Evolutionary conservation across 176 grass and related monocot genomes (phyloP).

Genomic region (Eleusine coracana): DNA sequence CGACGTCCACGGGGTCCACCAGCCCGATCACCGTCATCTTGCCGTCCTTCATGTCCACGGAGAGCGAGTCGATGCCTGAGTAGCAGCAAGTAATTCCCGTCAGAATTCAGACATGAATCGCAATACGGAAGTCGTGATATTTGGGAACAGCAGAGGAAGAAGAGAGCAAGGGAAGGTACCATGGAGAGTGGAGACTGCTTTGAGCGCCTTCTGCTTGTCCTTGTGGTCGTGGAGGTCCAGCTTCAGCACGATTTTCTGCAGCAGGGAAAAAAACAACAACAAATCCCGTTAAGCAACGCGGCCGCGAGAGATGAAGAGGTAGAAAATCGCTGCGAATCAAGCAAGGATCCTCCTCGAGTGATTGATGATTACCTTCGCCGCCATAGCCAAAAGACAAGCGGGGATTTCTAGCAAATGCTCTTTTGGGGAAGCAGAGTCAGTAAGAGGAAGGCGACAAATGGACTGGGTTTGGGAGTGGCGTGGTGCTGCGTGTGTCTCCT

Average conservation of each 20-base stretch:
- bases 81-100: background rate
- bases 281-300: background rate
- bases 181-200: conserved; percentile 53
- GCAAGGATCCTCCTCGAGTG: background rate
- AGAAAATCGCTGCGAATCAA: background rate
- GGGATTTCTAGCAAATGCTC: background rate
- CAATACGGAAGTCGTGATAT: too few relatives aligned
- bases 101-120: background rate
- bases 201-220: conserved; percentile 83
- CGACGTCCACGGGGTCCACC: conserved; percentile 63
- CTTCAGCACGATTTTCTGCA: conserved; percentile 76
- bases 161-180: conserved; percentile 22
- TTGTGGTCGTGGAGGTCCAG: conserved; percentile 75
- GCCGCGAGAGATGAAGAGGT: background rate
- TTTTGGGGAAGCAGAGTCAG: background rate
- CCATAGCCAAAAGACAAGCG: background rate
- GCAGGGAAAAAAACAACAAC: background rate
- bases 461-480: background rate
- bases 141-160: background rate
- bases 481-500: background rate
- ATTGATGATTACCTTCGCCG: background rate
- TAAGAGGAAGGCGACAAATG: background rate
- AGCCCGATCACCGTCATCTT: conserved; percentile 74
- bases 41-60: conserved; percentile 68
- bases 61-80: conserved; percentile 64